A percentile compares a stretch with the other conserved stretches of the same genome.
These are phyloP conservation scores for Hypoxylon sp. DNA, from an alignment of 2,329 filamentous ascomycete genomes.

Conservation along the genomic window DNA sequence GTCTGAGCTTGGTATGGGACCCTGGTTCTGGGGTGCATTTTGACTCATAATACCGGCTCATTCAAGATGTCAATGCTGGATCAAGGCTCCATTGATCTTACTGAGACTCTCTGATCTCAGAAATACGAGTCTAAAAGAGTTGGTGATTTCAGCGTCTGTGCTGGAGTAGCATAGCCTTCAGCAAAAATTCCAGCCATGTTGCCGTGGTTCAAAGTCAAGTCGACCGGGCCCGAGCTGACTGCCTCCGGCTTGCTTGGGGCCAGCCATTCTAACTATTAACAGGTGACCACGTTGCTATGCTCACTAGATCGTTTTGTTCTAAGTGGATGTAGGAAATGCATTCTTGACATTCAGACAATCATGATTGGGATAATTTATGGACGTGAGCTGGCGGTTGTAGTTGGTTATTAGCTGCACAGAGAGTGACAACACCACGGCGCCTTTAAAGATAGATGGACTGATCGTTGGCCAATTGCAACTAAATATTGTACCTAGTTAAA, in stretches of 20 bases:
- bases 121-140: slow-evolving; percentile 27
- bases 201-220: slow-evolving; percentile 35
- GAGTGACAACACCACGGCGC: slow-evolving; percentile 21
- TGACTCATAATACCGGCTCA: slow-evolving; percentile 45
- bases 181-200: slow-evolving; percentile 43
- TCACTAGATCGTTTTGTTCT: slow-evolving; percentile 57
- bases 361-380: slow-evolving; percentile 36
- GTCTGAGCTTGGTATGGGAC: slow-evolving; percentile 43
- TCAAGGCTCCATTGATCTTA: slow-evolving; percentile 51
- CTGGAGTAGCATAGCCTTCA: slow-evolving; percentile 50
- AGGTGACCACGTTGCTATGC: slow-evolving; percentile 58
- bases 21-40: not conserved
- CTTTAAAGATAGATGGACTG: slow-evolving; percentile 14
- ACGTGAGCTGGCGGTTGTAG: slow-evolving; percentile 36
- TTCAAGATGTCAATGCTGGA: slow-evolving; percentile 52
- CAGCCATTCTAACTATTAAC: slow-evolving; percentile 56
- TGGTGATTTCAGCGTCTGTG: slow-evolving; percentile 50
- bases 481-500: slow-evolving; percentile 19
- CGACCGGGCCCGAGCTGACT: slow-evolving; percentile 54
- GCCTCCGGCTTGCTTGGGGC: slow-evolving; percentile 58
- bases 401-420: slow-evolving; percentile 37
- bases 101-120: slow-evolving; percentile 44
- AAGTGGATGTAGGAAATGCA: slow-evolving; percentile 59
- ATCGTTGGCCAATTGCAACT: slow-evolving; percentile 20
- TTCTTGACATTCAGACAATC: slow-evolving; percentile 26